A percentile compares a stretch with the other conserved stretches of the same genome.
These are phyloP conservation scores for Scleroderma citrinum DNA, from an alignment of 768 basidiomycete species.

Conservation along the genomic window DNA sequence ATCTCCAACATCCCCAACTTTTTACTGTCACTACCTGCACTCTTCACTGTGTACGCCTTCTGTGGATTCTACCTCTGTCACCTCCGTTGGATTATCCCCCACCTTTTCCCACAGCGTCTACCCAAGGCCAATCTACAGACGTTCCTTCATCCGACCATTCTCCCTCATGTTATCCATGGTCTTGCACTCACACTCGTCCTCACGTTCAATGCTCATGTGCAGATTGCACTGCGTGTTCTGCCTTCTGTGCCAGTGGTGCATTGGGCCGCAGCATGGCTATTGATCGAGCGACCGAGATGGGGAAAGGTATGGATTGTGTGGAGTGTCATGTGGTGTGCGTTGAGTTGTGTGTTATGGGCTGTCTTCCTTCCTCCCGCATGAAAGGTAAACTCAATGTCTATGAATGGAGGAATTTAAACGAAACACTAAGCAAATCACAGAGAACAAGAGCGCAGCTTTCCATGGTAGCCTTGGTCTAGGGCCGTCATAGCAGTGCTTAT, in stretches of 20 bases:
- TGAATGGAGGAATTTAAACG: too few species aligned
- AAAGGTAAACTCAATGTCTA: conserved; percentile 5
- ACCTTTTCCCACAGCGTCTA: conserved; percentile 1
- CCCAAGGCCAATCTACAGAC: conserved; percentile 5
- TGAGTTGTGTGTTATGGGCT: conserved; percentile 72
- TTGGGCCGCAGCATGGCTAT: conserved; percentile 77
- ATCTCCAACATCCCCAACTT: conserved; percentile 83
- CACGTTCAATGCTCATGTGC: conserved; percentile 77
- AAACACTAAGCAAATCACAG: too few species aligned
- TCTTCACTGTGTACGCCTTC: conserved; percentile 41
- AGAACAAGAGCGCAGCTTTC: too few species aligned
- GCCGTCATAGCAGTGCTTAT: too few species aligned
- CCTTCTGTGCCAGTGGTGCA: conserved; percentile 74
- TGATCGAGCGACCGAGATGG: conserved; percentile 41
- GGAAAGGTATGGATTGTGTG: conserved; percentile 70
- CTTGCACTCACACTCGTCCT: conserved; percentile 55
- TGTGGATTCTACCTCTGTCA: conserved; percentile 20
- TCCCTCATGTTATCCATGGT: conserved; percentile 76
- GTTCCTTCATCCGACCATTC: conserved; percentile 38
- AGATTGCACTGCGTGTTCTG: conserved; percentile 77
- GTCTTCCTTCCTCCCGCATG: conserved; percentile 90
- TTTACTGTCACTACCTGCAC: conserved; percentile 66
- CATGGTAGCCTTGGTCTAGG: too few species aligned
- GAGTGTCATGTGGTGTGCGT: conserved; percentile 69
- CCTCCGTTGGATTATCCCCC: conserved; percentile 2